phyloP scores from a whole-genome alignment of 176 grass and related monocot species.

The Ensete ventricosum region DNA sequence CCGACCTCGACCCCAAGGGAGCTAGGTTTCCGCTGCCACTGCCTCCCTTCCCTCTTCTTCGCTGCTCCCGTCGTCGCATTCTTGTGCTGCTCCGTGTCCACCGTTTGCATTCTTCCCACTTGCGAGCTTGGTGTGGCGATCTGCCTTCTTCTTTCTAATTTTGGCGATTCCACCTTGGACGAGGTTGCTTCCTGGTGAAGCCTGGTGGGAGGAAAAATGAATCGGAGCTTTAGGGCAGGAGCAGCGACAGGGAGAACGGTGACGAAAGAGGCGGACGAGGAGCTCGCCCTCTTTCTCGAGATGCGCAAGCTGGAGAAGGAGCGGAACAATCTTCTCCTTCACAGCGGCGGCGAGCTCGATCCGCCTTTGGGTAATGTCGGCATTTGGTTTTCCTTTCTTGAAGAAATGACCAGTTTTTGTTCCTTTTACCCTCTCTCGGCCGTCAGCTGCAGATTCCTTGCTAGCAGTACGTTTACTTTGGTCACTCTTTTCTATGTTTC shows the following conservation, averaged over 20 bases:
- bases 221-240: constrained; percentile 11
- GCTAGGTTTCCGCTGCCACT: too few species aligned
- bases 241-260: constrained; percentile 15
- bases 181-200: background rate
- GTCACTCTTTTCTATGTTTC: constrained; percentile 16
- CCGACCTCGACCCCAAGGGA: too few species aligned
- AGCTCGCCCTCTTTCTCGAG: constrained; percentile 97
- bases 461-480: background rate
- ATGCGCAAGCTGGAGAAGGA: constrained; percentile 75
- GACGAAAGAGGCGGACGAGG: constrained; percentile 94
- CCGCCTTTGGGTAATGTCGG: constrained; percentile 3
- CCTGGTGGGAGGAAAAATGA: background rate
- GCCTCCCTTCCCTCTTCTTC: too few species aligned
- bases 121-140: background rate
- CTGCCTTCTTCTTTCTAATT: background rate
- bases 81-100: background rate
- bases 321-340: constrained; percentile 11
- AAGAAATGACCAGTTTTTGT: background rate
- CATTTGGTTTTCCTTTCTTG: constrained; percentile 13
- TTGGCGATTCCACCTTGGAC: too few species aligned
- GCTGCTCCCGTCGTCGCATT: too few species aligned
- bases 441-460: background rate
- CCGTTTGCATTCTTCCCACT: background rate
- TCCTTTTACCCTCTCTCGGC: background rate
- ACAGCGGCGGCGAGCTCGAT: constrained; percentile 9